phyloP scores from a whole-genome alignment of 2,329 filamentous ascomycete species.

The Aspergillus tanneri region DNA sequence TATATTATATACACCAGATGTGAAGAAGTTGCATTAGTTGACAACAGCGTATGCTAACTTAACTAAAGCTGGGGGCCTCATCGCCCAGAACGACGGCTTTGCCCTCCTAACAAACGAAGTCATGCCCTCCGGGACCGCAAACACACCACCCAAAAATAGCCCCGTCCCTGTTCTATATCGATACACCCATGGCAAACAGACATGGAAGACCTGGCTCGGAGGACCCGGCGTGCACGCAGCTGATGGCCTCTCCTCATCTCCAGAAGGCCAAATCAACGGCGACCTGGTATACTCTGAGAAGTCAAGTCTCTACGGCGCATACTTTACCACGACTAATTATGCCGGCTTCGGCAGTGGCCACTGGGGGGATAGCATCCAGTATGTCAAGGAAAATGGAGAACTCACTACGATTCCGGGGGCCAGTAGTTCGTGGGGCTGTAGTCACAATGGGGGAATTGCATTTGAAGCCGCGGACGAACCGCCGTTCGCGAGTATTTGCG shows the following conservation, averaged over 20 bases:
- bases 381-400: slow-evolving; percentile 50
- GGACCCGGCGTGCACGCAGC: slow-evolving; percentile 54
- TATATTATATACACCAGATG: background rate
- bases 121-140: slow-evolving; percentile 49
- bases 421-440: slow-evolving; percentile 60
- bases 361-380: slow-evolving; percentile 58
- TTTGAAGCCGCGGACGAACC: slow-evolving; percentile 59
- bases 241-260: slow-evolving; percentile 52
- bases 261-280: slow-evolving; percentile 63
- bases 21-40: background rate
- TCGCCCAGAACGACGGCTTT: slow-evolving; percentile 63
- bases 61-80: slow-evolving; percentile 55
- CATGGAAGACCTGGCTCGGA: slow-evolving; percentile 60
- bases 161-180: slow-evolving; percentile 61
- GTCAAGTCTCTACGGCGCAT: slow-evolving; percentile 59
- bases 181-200: slow-evolving; percentile 55
- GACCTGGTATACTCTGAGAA: slow-evolving; percentile 61
- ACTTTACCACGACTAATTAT: slow-evolving; percentile 62
- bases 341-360: slow-evolving; percentile 55
- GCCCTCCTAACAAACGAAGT: slow-evolving; percentile 61
- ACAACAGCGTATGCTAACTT: background rate
- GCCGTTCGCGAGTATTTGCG: slow-evolving; percentile 60
- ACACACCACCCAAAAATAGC: slow-evolving; percentile 49
- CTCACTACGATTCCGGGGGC: slow-evolving; percentile 54
- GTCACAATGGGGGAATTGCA: slow-evolving; percentile 64